phyloP scores from a whole-genome alignment of 495 filamentous ascomycete genomes.

The Penicillium canariense region DNA sequence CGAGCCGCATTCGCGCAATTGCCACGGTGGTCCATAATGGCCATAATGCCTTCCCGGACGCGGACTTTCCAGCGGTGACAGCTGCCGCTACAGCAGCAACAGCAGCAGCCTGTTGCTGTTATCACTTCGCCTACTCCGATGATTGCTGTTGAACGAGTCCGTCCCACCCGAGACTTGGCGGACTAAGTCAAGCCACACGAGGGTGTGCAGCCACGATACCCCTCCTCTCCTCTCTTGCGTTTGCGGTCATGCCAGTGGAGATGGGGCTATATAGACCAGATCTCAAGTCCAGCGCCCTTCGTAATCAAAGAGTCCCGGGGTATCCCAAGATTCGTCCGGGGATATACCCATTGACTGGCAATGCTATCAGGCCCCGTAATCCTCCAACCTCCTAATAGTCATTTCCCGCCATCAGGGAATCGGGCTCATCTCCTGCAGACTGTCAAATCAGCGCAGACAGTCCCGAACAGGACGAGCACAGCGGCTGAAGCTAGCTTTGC shows the following conservation, averaged over 20 bases:
- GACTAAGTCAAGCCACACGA: slow-evolving; percentile 29
- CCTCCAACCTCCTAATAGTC: no score
- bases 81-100: background rate
- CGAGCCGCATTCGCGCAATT: background rate
- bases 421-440: background rate
- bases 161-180: slow-evolving; percentile 28
- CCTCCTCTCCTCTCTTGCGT: slow-evolving; percentile 8
- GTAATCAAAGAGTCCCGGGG: background rate
- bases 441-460: background rate
- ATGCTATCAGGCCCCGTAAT: background rate
- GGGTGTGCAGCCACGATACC: slow-evolving; percentile 18
- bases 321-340: background rate
- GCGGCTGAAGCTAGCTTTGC: background rate
- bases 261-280: background rate
- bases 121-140: background rate
- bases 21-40: background rate
- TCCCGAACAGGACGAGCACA: background rate
- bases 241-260: background rate
- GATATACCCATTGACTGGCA: background rate
- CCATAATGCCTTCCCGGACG: background rate
- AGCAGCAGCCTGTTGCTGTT: background rate
- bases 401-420: background rate
- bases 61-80: background rate
- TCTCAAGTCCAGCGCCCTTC: background rate
- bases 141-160: no score